phyloP scores from a whole-genome alignment of 176 grass and related monocot species.

The Dactylis glomerata region DNA sequence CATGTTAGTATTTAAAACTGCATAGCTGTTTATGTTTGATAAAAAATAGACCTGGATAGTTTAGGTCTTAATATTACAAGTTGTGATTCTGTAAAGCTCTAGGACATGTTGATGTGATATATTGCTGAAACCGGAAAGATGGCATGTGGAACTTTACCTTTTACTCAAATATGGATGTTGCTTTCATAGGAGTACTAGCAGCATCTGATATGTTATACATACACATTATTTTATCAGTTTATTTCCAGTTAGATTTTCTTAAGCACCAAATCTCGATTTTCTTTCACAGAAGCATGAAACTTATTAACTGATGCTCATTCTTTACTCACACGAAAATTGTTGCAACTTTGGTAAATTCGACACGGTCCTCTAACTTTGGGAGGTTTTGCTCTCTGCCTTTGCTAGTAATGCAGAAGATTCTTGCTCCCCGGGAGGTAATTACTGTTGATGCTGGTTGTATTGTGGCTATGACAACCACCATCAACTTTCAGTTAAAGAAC shows the following conservation, averaged over 20 bases:
- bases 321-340: conserved; percentile 13
- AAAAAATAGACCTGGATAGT: background rate
- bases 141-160: background rate
- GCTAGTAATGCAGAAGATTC: conserved; percentile 95
- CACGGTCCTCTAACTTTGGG: conserved; percentile 16
- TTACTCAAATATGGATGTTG: background rate
- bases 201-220: background rate
- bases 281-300: conserved; percentile 5
- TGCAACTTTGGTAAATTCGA: background rate
- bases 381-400: conserved; percentile 22
- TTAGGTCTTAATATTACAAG: background rate
- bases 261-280: conserved; percentile 7
- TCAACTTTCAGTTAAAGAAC: conserved; percentile 78
- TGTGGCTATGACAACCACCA: conserved; percentile 72
- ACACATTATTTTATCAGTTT: background rate
- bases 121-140: conserved; percentile 15
- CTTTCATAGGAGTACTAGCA: background rate
- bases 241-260: background rate
- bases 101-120: background rate
- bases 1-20: conserved; percentile 4
- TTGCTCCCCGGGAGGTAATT: conserved; percentile 62
- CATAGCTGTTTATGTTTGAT: background rate
- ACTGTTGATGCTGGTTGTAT: conserved; percentile 76
- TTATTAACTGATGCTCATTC: background rate
- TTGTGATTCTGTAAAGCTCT: conserved; percentile 4